Percentiles rank a stretch among this genome's conserved stretches.
These are phyloP conservation scores for Moesziomyces parantarcticus DNA, from an alignment of 1,284 basidiomycete species.

Conservation along the genomic window DNA sequence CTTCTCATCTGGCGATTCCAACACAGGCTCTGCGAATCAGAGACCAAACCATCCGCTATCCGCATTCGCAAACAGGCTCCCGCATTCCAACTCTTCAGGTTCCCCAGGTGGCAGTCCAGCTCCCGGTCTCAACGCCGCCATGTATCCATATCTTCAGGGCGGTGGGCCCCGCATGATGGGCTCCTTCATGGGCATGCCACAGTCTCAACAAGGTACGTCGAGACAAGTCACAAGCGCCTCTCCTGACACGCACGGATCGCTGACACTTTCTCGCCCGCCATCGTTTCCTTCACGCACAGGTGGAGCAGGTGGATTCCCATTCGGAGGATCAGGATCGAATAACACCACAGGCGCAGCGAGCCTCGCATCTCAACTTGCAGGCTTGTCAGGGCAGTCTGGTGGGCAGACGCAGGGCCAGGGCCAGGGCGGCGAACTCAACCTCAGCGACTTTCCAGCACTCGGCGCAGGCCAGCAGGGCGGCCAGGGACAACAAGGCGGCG, in stretches of 20 bases:
- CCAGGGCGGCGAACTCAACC: slow-evolving; percentile 50
- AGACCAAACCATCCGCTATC: slow-evolving; percentile 34
- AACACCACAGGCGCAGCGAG: slow-evolving; percentile 48
- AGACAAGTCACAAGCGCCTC: neutral
- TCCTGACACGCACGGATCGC: neutral
- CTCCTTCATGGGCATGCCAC: slow-evolving; percentile 49
- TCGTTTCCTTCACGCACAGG: slow-evolving; percentile 13
- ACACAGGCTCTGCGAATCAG: slow-evolving; percentile 36
- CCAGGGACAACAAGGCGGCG: slow-evolving; percentile 46
- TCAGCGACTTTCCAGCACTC: slow-evolving; percentile 58
- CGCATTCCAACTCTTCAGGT: slow-evolving; percentile 23
- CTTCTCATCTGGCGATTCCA: neutral
- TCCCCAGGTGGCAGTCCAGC: slow-evolving; percentile 34
- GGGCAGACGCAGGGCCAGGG: slow-evolving; percentile 45
- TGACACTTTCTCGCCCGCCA: neutral
- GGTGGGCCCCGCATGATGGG: slow-evolving; percentile 51
- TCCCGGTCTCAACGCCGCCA: slow-evolving; percentile 22
- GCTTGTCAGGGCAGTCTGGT: slow-evolving; percentile 37
- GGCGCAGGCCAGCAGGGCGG: slow-evolving; percentile 39
- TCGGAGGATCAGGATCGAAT: slow-evolving; percentile 50
- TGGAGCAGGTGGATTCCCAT: slow-evolving; percentile 46
- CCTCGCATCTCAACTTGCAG: slow-evolving; percentile 43
- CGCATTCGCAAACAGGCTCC: slow-evolving; percentile 42
- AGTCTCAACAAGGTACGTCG: slow-evolving; percentile 44
- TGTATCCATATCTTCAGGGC: slow-evolving; percentile 54